Evolutionary conservation across 139 green algal genomes (phyloP), one percentile per base, ranked within the genome.

Genomic region (Edaphochlamys debaryana): DNA sequence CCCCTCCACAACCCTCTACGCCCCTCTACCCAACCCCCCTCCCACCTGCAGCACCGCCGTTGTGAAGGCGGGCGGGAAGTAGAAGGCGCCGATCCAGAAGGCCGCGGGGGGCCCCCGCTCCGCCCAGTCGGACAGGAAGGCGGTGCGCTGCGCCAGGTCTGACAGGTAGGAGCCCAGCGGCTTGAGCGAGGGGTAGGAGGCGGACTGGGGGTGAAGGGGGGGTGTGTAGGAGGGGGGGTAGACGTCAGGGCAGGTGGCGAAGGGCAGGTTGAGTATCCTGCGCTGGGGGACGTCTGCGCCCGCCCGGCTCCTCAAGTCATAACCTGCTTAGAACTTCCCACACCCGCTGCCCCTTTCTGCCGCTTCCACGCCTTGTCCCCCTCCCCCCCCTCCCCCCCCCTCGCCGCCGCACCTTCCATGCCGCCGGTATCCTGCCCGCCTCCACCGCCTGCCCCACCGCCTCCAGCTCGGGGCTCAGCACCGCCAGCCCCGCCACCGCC

Each of bases 81-180:
- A 97, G 80, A 97, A 95, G 54, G 89, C 94, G n/a, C 87, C 76
- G 37, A 97, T 69, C 94, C 94, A 97, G 82, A 94, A 95, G 13
- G 90, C 85, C 5, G 84, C 3, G 0, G 93, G 92, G 13, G 68
- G 52, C 7, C 90, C 85, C 50, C 37, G 90, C 87, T 52, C 82
- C 75, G 91, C 64, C 92, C 92, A 94, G 71, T 73, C 62, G 30
- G 87, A 60, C 58, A 95, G 86, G 86, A 94, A 93, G 69, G 42
- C 34, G 34, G 90, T 45, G 37, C 92, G 80, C 2, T 64, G 48
- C 38, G 88, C 66, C 48, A 95, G 87, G 76, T 95, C 92, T 17
- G 73, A 58, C 22, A 92, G 64, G 84, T 91, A 94, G 36, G 84
- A 74, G 20, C 63, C 80, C 50, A 94, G 87, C 22, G 90, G 88